Evolutionary conservation across 1,284 basidiomycete genomes (phyloP), one percentile per base, ranked within the genome.

Genomic region (Pholiota adiposa): DNA sequence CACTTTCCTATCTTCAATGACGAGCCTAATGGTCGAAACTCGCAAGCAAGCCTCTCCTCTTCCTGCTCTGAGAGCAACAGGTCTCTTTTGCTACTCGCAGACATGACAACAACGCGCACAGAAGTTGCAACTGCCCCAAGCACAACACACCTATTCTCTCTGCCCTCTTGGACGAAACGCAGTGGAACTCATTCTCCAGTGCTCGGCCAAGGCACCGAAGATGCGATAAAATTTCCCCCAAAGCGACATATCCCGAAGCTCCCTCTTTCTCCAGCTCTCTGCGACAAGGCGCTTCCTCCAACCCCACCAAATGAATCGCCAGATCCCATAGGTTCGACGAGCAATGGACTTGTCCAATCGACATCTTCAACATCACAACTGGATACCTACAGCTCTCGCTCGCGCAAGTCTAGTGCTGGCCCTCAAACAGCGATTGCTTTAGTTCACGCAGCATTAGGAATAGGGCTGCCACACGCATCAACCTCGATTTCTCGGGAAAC

Each of bases 281-380:
- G 82, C 38, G 83, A 90, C 66, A 90, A 91, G 70, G 85, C 84
- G 11, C 80, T 91, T 23, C 89, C 89, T 46, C 87, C 87, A 2
- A 87, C 82, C 1, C 90, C 89, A 16, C 67, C 73, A 31, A 70
- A 70, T 27, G 72, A 75, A 52, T 16, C 1, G 12, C 40, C 29
- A 29, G 55, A 56, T 23, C 41, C 46, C 11, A 56, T 50, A 18
- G 40, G 40, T 49, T 38, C 56, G 23, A 33, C 23, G 38, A 44
- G n/a, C 38, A 49, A 44, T 27, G 31, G 51, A 38, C 38, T 25
- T 12, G 50, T 23, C 27, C 41, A 49, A 46, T 51, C 65, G 29
- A 41, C 36, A 25, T 60, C 64, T 43, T 31, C 60, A 36, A n/a
- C 54, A 23, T 38, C 51, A 38, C 51, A 31, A 11, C 43, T 58